Evolutionary conservation across 2,329 filamentous ascomycete genomes (phyloP).

Genomic region (Cercospora citrullina): DNA sequence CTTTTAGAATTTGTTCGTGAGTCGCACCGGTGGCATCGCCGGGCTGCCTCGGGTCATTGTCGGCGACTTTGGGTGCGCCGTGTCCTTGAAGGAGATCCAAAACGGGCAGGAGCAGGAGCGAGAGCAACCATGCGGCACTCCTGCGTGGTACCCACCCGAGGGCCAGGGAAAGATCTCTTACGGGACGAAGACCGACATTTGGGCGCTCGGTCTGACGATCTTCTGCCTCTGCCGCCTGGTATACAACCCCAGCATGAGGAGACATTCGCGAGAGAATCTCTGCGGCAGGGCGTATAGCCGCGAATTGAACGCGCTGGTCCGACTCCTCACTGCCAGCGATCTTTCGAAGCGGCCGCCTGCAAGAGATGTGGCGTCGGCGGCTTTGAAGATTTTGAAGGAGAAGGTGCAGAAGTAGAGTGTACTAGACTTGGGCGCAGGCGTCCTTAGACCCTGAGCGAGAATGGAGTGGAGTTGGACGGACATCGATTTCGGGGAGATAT

Average conservation of each 20-base stretch:
- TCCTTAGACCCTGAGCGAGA: not conserved
- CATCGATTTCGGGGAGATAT: not conserved
- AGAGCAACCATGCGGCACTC: slow-evolving; percentile 21
- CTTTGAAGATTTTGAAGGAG: slow-evolving; percentile 5
- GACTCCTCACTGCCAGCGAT: slow-evolving; percentile 6
- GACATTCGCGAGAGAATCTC: not conserved
- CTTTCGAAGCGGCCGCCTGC: slow-evolving; percentile 15
- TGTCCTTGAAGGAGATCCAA: slow-evolving; percentile 18
- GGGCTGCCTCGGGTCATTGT: slow-evolving; percentile 19
- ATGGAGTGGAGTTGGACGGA: not conserved
- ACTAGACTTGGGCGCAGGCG: not conserved
- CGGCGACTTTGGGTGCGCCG: slow-evolving; percentile 29
- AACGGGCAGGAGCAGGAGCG: slow-evolving; percentile 8
- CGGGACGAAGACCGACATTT: slow-evolving; percentile 26
- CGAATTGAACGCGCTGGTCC: slow-evolving; percentile 13
- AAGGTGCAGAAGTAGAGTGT: not conserved
- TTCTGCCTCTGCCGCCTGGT: slow-evolving; percentile 14
- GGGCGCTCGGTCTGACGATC: slow-evolving; percentile 20
- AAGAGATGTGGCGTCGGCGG: slow-evolving; percentile 12
- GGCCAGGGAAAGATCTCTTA: slow-evolving; percentile 15
- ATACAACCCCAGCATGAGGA: not conserved
- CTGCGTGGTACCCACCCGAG: slow-evolving; percentile 26
- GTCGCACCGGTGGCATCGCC: not conserved
- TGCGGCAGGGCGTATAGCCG: slow-evolving; percentile 17
- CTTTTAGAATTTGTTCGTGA: slow-evolving; percentile 22